Evolutionary conservation across 495 filamentous ascomycete species (phyloP).

Genomic region (Aspergillus kassunensis): DNA sequence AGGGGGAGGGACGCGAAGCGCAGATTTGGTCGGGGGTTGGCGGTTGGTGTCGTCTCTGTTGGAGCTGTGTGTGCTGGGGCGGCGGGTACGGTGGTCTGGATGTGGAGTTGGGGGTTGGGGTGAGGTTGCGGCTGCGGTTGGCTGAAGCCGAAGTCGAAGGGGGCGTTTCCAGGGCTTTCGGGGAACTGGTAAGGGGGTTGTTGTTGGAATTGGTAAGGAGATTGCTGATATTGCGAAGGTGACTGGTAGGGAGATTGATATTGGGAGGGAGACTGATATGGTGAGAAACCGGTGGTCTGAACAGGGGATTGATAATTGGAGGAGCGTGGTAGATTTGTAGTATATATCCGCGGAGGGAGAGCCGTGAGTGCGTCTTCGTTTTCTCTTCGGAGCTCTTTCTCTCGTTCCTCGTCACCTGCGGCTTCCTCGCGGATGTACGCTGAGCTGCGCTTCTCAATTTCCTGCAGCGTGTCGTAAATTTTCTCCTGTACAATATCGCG

Average conservation of each 20-base stretch:
- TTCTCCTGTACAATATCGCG: constrained; percentile 67
- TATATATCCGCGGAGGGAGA: constrained; percentile 52
- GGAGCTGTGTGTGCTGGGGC: background rate
- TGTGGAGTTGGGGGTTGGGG: background rate
- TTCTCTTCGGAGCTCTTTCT: constrained; percentile 76
- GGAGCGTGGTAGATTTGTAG: constrained; percentile 9
- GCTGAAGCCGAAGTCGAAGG: constrained; percentile 18
- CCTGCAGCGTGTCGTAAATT: constrained; percentile 75
- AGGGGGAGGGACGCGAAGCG: constrained; percentile 75
- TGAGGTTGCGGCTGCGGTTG: background rate
- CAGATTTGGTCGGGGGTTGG: constrained; percentile 44
- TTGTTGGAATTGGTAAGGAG: background rate
- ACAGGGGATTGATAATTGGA: constrained; percentile 5
- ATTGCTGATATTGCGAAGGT: background rate
- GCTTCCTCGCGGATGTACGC: constrained; percentile 78
- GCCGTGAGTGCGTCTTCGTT: constrained; percentile 81
- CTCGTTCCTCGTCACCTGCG: constrained; percentile 69
- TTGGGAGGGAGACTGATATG: constrained; percentile 2
- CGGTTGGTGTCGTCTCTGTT: background rate
- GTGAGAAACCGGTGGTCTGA: constrained; percentile 2
- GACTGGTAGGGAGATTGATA: background rate
- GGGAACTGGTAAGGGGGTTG: constrained; percentile 6
- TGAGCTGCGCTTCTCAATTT: constrained; percentile 76
- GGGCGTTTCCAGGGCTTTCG: constrained; percentile 6
- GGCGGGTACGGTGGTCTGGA: constrained; percentile 11